These are phyloP conservation scores for Raffaelea deltoideospora DNA, from an alignment of 2,329 filamentous ascomycete species.

Conservation along the genomic window DNA sequence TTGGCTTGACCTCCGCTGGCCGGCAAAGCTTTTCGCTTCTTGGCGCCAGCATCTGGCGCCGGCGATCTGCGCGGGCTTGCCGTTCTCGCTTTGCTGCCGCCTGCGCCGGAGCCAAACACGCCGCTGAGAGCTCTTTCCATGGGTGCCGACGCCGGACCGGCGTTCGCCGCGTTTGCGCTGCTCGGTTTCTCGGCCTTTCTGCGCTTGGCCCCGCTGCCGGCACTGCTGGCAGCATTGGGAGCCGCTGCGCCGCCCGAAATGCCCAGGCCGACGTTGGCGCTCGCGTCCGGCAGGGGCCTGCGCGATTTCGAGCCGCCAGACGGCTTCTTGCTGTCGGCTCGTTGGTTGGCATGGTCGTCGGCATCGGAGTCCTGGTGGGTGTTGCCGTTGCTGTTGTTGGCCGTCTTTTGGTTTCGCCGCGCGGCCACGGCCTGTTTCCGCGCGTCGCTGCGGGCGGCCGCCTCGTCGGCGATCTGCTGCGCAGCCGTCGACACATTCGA, in stretches of 20 bases:
- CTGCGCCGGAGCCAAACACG: constrained; percentile 25
- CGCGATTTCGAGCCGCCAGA: constrained; percentile 42
- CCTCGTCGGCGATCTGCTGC: constrained; percentile 66
- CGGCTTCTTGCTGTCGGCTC: constrained; percentile 44
- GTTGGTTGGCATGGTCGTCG: constrained; percentile 46
- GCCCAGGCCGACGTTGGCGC: constrained; percentile 40
- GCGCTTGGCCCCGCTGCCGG: constrained; percentile 48
- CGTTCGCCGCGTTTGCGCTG: no score
- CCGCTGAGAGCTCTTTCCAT: constrained; percentile 57
- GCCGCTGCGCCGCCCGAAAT: constrained; percentile 40
- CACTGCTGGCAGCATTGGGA: constrained; percentile 28
- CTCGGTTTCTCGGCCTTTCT: constrained; percentile 74
- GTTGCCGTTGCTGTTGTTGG: constrained; percentile 5
- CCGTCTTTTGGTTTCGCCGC: constrained; percentile 52
- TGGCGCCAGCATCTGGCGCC: constrained; percentile 47
- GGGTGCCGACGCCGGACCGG: constrained; percentile 28
- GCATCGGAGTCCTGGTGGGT: constrained; percentile 54
- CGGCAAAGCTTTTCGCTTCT: constrained; percentile 53
- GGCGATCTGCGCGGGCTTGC: constrained; percentile 57
- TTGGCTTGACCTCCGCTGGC: constrained; percentile 56
- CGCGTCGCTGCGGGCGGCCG: constrained; percentile 68
- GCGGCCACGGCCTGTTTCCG: constrained; percentile 69
- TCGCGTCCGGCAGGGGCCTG: constrained; percentile 25
- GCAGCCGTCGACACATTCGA: constrained; percentile 64
- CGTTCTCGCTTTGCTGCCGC: constrained; percentile 37